These are phyloP conservation scores for Nicotiana sylvestris DNA, from an alignment of 257 asterid genomes.

Conservation along the genomic window DNA sequence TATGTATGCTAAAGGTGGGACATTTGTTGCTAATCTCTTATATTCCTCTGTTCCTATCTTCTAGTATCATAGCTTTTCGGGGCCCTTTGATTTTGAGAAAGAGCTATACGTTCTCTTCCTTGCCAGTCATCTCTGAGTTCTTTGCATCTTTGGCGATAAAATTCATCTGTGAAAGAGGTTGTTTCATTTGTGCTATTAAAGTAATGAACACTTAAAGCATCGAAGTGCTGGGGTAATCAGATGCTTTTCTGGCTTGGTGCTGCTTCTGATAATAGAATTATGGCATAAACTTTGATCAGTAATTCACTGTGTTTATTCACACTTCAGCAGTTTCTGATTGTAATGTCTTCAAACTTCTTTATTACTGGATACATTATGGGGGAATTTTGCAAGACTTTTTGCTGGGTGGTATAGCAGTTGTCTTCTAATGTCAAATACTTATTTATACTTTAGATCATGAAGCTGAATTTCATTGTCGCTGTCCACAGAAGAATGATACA, in stretches of 20 bases:
- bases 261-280: not conserved
- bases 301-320: not conserved
- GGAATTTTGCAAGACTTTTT: not conserved
- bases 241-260: not conserved
- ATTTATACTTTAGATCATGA: not conserved
- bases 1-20: conserved; percentile 85
- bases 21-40: not conserved
- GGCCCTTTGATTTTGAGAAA: not conserved
- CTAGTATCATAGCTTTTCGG: not conserved
- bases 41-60: not conserved
- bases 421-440: not conserved
- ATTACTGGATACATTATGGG: not conserved
- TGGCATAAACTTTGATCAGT: not conserved
- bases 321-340: not conserved
- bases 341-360: not conserved
- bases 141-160: not conserved
- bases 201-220: not conserved
- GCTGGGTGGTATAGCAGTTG: not conserved
- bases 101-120: not conserved
- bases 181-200: not conserved
- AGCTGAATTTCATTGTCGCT: not conserved
- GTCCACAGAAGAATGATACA: not conserved
- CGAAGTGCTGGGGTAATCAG: not conserved
- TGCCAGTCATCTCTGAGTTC: not conserved
- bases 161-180: not conserved